Base-by-base conservation (phyloP, 2,329 filamentous ascomycete genomes). In the Esteya vermicola region DNA sequence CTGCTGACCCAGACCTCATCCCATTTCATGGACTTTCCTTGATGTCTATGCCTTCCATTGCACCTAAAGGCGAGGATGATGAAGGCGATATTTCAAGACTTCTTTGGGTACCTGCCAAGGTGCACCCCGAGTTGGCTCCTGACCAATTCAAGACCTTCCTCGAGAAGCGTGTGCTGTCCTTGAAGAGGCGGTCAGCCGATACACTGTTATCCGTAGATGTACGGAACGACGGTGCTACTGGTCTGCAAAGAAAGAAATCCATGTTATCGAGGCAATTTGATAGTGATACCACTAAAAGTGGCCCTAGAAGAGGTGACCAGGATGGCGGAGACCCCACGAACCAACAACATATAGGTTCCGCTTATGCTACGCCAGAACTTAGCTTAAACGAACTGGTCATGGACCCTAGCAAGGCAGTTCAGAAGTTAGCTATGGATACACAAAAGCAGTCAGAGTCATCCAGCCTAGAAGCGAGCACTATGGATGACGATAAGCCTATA, bases 81-180 rank as follows among this genome's bases (percentile, higher is more conserved):
- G 86, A 93, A 55, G 81, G 86, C 51, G 89, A 96, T 55, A 77
- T 85, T 8, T 86, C 88, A 3, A 75, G 86, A 46, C 63, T 96
- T 43, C 83, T 96, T 48, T 98, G 91, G 91, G 91, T 98, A 6
- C 91, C 91, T 6, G 91, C 91, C 20, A 77, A 86, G 43, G 72
- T 98, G 22, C 91, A 98, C 52, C 91, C 91, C 1, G 91, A 98
- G 59, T 67, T 98, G 36, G 91, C 91, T 3, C 91, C 91, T 1
- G 86, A 83, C 54, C 91, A 95, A 51, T 98, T 96, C 67, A 95
- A 93, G 59, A 89, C 81, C 1, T 98, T 96, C 50, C 72, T 98
- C 3, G 89, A 98, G 53, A 93, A 88, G 46, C 79, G 88, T 53
- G 85, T 95, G 12, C 83, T 94, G 50, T 81, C 84, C 27, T 93